These are phyloP conservation scores for Penicillium salamii DNA, from an alignment of 495 filamentous ascomycete genomes.

Conservation along the genomic window DNA sequence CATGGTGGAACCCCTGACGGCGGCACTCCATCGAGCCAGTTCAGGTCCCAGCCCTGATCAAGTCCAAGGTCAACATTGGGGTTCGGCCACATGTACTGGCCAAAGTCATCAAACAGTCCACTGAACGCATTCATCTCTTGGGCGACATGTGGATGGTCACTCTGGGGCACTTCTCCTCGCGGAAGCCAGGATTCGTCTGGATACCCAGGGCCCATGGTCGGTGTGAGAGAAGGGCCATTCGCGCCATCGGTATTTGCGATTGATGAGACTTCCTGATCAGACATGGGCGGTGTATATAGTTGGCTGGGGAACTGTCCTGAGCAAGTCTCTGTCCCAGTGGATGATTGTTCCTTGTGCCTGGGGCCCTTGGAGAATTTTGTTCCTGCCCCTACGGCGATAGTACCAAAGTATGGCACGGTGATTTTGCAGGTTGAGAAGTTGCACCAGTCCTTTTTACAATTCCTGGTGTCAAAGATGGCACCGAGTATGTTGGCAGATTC, in stretches of 20 bases:
- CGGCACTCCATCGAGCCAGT: conserved; percentile 28
- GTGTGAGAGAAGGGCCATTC: neutral
- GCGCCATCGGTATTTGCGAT: neutral
- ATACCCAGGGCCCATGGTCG: conserved; percentile 6
- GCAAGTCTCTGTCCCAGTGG: neutral
- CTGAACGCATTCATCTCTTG: conserved; percentile 20
- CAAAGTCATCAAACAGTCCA: conserved; percentile 22
- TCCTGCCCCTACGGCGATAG: conserved; percentile 32
- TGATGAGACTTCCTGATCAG: conserved; percentile 11
- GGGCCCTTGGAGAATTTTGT: conserved; percentile 20
- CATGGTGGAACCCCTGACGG: neutral
- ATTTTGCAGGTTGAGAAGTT: conserved; percentile 23
- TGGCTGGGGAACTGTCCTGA: conserved; percentile 9
- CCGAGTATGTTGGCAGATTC: conserved; percentile 46
- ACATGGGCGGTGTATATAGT: conserved; percentile 28
- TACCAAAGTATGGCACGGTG: conserved; percentile 48
- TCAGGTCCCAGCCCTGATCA: conserved; percentile 40
- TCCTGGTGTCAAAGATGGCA: conserved; percentile 21
- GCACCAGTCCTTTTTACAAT: conserved; percentile 2
- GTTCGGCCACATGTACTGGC: conserved; percentile 26
- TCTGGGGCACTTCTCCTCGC: conserved; percentile 10
- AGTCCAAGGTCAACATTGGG: conserved; percentile 32
- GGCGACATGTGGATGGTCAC: conserved; percentile 14
- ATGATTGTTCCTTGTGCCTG: conserved; percentile 4
- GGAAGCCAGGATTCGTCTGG: conserved; percentile 14